These are phyloP conservation scores for Diaporthe batatas DNA, from an alignment of 2,329 filamentous ascomycete species.

Conservation along the genomic window DNA sequence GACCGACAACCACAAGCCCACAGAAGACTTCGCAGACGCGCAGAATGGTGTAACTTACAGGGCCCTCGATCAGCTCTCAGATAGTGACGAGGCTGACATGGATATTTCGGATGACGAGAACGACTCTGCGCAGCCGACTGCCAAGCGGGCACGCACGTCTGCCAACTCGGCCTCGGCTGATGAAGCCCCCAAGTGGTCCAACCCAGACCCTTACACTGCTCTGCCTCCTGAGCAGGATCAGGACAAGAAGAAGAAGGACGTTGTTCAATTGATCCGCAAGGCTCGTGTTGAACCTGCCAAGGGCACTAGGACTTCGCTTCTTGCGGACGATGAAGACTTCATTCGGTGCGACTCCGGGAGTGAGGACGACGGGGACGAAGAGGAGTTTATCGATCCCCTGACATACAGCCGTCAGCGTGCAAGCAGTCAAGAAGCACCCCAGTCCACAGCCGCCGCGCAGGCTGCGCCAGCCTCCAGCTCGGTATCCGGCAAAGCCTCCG, in stretches of 20 bases:
- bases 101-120: slow-evolving; percentile 68
- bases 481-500: slow-evolving; percentile 5
- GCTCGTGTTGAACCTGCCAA: slow-evolving; percentile 75
- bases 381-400: slow-evolving; percentile 41
- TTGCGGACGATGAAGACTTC: slow-evolving; percentile 80
- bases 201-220: slow-evolving; percentile 92
- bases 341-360: slow-evolving; percentile 85
- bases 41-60: slow-evolving; percentile 65
- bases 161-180: slow-evolving; percentile 50
- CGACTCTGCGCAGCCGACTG: slow-evolving; percentile 55
- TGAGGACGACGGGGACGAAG: slow-evolving; percentile 54
- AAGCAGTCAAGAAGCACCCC: slow-evolving; percentile 27
- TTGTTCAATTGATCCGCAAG: slow-evolving; percentile 92
- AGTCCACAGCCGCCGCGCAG: neutral
- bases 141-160: slow-evolving; percentile 57
- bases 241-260: slow-evolving; percentile 81
- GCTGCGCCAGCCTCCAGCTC: slow-evolving; percentile 6
- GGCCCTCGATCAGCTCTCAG: slow-evolving; percentile 69
- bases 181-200: slow-evolving; percentile 86
- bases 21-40: slow-evolving; percentile 61
- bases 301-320: slow-evolving; percentile 51
- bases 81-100: slow-evolving; percentile 75
- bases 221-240: slow-evolving; percentile 80
- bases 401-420: slow-evolving; percentile 36
- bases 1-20: slow-evolving; percentile 56